These are phyloP conservation scores for Leishmania tarentolae DNA, from an alignment of 208 protist genomes.

Conservation along the genomic window DNA sequence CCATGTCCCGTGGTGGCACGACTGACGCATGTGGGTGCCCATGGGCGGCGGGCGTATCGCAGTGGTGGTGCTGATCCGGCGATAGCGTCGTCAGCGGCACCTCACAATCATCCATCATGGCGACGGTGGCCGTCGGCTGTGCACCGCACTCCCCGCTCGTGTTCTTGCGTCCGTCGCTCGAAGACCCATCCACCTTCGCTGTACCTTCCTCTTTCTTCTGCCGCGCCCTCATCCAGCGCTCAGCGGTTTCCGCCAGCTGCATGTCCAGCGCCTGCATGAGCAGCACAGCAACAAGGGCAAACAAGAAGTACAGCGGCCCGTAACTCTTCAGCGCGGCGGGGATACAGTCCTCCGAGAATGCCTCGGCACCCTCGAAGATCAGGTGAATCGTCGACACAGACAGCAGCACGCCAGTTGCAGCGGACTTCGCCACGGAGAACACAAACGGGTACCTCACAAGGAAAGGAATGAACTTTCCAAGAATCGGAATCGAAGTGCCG, in stretches of 20 bases:
- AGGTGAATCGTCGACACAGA: slow-evolving; percentile 60
- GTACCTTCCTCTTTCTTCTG: not conserved
- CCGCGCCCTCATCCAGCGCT: slow-evolving; percentile 38
- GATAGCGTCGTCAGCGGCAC: not conserved
- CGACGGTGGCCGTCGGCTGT: not conserved
- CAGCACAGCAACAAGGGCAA: slow-evolving; percentile 55
- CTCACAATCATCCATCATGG: not conserved
- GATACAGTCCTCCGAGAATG: slow-evolving; percentile 51
- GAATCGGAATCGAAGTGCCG: slow-evolving; percentile 47
- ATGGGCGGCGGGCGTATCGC: not conserved
- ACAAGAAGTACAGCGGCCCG: slow-evolving; percentile 49
- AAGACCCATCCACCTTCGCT: not conserved
- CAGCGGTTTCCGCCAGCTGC: slow-evolving; percentile 38
- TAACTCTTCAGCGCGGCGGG: slow-evolving; percentile 33
- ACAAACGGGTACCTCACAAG: slow-evolving; percentile 50
- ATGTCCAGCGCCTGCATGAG: slow-evolving; percentile 64
- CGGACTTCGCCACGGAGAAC: slow-evolving; percentile 52
- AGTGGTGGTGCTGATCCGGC: not conserved
- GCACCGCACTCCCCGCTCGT: not conserved
- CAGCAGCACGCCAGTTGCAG: slow-evolving; percentile 63
- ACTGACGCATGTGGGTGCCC: slow-evolving; percentile 38
- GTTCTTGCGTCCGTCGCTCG: not conserved
- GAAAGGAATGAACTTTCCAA: slow-evolving; percentile 44
- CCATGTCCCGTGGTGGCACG: slow-evolving; percentile 22
- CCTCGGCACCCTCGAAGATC: slow-evolving; percentile 43